Conservation (phyloP, 768 basidiomycete species). For the Mycena vitilis region DNA sequence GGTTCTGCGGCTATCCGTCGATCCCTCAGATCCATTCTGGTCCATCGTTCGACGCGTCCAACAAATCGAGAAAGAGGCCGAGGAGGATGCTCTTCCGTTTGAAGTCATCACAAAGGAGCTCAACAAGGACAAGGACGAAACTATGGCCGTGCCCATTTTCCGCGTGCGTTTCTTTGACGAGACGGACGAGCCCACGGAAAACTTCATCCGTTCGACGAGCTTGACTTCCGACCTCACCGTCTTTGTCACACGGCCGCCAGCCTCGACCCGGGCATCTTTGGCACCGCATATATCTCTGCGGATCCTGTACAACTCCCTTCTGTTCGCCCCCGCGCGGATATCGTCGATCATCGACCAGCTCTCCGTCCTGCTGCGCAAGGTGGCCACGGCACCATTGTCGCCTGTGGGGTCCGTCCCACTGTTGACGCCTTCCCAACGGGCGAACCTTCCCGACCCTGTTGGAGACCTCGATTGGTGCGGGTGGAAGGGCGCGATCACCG, state of each 20-base stretch:
- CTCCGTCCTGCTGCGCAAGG: slow-evolving; percentile 77
- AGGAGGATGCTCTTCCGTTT: slow-evolving; percentile 84
- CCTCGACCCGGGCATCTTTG: slow-evolving; percentile 75
- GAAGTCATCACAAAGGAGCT: slow-evolving; percentile 79
- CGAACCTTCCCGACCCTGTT: slow-evolving; percentile 82
- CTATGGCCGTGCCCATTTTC: slow-evolving; percentile 77
- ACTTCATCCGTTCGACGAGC: slow-evolving; percentile 83
- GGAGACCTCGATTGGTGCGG: slow-evolving; percentile 96
- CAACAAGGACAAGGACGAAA: slow-evolving; percentile 72
- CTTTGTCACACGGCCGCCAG: slow-evolving; percentile 81
- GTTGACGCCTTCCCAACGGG: slow-evolving; percentile 76
- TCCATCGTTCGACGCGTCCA: slow-evolving; percentile 88
- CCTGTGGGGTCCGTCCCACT: slow-evolving; percentile 85
- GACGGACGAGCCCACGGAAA: slow-evolving; percentile 77
- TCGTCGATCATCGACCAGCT: slow-evolving; percentile 87
- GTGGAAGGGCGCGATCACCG: slow-evolving; percentile 96
- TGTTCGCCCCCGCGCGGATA: slow-evolving; percentile 87
- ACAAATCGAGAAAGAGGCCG: slow-evolving; percentile 85
- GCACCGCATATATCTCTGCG: slow-evolving; percentile 83
- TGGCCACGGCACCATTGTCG: slow-evolving; percentile 72
- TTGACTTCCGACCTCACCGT: slow-evolving; percentile 93
- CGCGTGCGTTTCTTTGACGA: slow-evolving; percentile 98
- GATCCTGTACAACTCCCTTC: slow-evolving; percentile 92
- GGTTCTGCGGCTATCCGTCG: slow-evolving; percentile 84
- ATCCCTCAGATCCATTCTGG: slow-evolving; percentile 91